These are phyloP conservation scores for Saccharomyces hybrid DNA, from an alignment of 1,139 yeast genomes.

Conservation along the genomic window DNA sequence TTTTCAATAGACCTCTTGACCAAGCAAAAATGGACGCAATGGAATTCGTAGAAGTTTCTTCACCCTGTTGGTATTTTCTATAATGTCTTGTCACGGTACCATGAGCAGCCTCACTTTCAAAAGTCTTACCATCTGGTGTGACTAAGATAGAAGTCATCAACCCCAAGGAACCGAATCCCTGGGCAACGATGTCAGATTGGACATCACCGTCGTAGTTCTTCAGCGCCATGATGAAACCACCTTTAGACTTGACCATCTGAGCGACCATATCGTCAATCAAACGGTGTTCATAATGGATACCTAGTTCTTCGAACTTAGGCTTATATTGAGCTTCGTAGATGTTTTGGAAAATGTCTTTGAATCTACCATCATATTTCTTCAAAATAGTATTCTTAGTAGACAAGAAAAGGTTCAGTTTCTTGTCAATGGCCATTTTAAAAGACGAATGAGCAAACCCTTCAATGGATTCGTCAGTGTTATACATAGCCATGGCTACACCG, in stretches of 20 bases:
- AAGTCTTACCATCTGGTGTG: slow-evolving; percentile 82
- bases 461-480: slow-evolving; percentile 77
- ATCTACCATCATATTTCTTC: slow-evolving; percentile 75
- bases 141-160: slow-evolving; percentile 77
- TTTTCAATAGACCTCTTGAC: slow-evolving; percentile 76
- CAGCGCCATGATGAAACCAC: slow-evolving; percentile 77
- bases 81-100: slow-evolving; percentile 84
- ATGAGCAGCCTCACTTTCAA: slow-evolving; percentile 80
- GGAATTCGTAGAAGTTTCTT: slow-evolving; percentile 77
- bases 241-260: slow-evolving; percentile 77
- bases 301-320: slow-evolving; percentile 49
- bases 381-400: slow-evolving; percentile 76
- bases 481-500: slow-evolving; percentile 78
- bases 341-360: slow-evolving; percentile 70
- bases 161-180: slow-evolving; percentile 79
- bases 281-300: slow-evolving; percentile 78
- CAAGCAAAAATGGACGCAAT: slow-evolving; percentile 82
- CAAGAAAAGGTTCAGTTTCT: slow-evolving; percentile 59
- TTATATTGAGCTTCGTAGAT: slow-evolving; percentile 55
- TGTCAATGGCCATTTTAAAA: slow-evolving; percentile 62
- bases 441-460: slow-evolving; percentile 72
- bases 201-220: slow-evolving; percentile 86
- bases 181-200: slow-evolving; percentile 79
- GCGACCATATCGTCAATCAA: slow-evolving; percentile 86
- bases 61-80: slow-evolving; percentile 78